Evolutionary conservation across 306 rosid species (phyloP).

Genomic region (Oemleria cerasiformis): DNA sequence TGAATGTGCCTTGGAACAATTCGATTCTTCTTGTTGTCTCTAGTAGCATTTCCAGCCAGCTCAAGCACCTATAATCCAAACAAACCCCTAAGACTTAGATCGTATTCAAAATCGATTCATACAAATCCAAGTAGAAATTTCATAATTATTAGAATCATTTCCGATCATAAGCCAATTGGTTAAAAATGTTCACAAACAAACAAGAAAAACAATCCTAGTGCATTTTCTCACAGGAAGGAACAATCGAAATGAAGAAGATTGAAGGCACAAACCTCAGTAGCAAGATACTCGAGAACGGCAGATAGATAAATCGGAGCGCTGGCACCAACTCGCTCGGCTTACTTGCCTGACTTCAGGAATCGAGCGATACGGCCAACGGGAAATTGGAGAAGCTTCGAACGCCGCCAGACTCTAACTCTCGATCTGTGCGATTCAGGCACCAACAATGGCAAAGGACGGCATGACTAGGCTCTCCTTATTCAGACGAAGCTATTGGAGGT

Average conservation of each 20-base stretch:
- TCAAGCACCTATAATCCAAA: constrained; percentile 42
- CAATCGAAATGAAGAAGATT: no score
- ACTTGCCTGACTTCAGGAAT: constrained; percentile 66
- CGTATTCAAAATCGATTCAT: no score
- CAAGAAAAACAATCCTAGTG: not conserved
- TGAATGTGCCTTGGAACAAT: constrained; percentile 73
- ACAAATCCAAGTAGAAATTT: not conserved
- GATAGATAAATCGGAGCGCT: constrained; percentile 84
- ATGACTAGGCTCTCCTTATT: no score
- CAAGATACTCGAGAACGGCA: constrained; percentile 85
- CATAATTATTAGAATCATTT: not conserved
- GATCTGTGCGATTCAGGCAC: no score
- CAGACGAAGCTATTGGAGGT: no score
- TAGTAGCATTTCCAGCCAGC: constrained; percentile 59
- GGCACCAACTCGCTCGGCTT: constrained; percentile 69
- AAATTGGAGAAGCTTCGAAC: no score
- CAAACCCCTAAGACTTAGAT: no score
- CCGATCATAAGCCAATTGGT: no score
- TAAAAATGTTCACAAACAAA: not conserved
- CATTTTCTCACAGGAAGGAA: no score
- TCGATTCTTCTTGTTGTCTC: constrained; percentile 71
- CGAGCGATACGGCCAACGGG: constrained; percentile 86
- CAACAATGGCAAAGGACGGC: no score
- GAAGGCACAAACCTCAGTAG: constrained; percentile 56
- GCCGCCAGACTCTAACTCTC: no score